phyloP scores from a whole-genome alignment of 202 grass and related monocot genomes.

The Tripidium arundinaceum region DNA sequence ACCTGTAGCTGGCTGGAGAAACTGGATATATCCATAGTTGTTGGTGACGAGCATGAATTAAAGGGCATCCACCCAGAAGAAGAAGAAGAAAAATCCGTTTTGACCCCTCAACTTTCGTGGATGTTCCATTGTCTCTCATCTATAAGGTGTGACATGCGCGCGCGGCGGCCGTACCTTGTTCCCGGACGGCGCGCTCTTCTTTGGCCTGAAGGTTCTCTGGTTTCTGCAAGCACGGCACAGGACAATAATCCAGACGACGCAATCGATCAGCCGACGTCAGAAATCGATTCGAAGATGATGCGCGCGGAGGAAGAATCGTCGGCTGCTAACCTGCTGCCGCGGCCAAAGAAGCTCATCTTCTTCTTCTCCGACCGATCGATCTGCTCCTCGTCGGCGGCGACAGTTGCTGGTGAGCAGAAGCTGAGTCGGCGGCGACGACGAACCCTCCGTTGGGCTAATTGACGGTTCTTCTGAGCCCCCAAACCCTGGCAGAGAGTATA shows the following conservation, averaged over 20 bases:
- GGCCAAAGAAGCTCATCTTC: constrained; percentile 44
- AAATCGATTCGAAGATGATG: not conserved
- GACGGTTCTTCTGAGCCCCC: too few relatives aligned
- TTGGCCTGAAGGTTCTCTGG: constrained; percentile 76
- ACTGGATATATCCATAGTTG: too few relatives aligned
- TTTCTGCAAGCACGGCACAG: too few relatives aligned
- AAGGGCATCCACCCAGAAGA: too few relatives aligned
- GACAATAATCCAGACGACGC: too few relatives aligned
- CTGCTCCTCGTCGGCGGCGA: not conserved
- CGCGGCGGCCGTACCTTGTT: constrained; percentile 69
- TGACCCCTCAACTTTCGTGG: too few relatives aligned
- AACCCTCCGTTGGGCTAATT: not conserved
- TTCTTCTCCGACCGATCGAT: not conserved
- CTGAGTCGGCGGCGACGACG: not conserved
- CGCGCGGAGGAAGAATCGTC: not conserved
- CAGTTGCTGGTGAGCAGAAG: not conserved
- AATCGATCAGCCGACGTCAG: not conserved
- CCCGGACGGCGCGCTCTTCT: constrained; percentile 66
- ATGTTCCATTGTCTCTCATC: too few relatives aligned
- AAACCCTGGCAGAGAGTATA: too few relatives aligned
- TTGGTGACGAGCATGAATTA: too few relatives aligned
- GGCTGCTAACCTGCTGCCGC: constrained; percentile 12
- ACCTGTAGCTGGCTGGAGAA: too few relatives aligned
- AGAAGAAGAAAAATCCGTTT: too few relatives aligned
- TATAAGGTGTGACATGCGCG: too few relatives aligned